Evolutionary conservation across 1,139 yeast species (phyloP), one percentile per base, ranked within the genome.

Genomic region (Diutina catenulata): DNA sequence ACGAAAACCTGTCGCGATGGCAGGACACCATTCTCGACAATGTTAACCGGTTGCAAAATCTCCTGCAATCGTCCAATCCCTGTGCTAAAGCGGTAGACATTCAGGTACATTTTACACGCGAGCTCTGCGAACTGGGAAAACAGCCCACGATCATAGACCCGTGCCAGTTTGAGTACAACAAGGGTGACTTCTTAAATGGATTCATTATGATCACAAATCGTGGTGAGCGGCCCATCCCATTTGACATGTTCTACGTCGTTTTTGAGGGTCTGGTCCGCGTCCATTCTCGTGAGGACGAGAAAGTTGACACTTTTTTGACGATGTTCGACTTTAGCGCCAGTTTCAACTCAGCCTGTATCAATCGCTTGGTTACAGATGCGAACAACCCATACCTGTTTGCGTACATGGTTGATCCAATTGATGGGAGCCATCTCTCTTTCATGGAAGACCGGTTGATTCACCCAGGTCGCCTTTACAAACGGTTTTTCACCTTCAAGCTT

Each of bases 181-280:
- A 74, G 9, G 78, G 79, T 16, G 80, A 75, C 47, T 55, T 45
- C 21, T 50, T 76, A 13, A 62, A 68, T 45, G 84, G 84, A 0
- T 70, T 64, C 47, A 60, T 73, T 22, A 55, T 62, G 3, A 55
- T 76, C 11, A 55, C 60, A 28, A 76, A 76, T 49, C 55, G 50
- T 11, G 56, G 75, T 0, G 28, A 51, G 1, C 49, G 55, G 11
- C 58, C 62, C 0, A 50, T 76, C 3, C 67, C 67, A 9, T 76
- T 74, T 46, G 76, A 74, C 45, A 71, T 71, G 72, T 65, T 76
- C 46, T 62, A 70, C 37, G 79, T 76, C 11, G 70, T 77, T 2
- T 53, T 76, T 26, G 81, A 76, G 50, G 82, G 81, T 11, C 38
- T 26, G 3, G 25, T 31, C 5, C 35, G 35, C n/a, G 21, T 31